A percentile compares a stretch with the other conserved stretches of the same genome.
These are phyloP conservation scores for Solanum habrochaites DNA, from an alignment of 257 asterid species.

Conservation along the genomic window DNA sequence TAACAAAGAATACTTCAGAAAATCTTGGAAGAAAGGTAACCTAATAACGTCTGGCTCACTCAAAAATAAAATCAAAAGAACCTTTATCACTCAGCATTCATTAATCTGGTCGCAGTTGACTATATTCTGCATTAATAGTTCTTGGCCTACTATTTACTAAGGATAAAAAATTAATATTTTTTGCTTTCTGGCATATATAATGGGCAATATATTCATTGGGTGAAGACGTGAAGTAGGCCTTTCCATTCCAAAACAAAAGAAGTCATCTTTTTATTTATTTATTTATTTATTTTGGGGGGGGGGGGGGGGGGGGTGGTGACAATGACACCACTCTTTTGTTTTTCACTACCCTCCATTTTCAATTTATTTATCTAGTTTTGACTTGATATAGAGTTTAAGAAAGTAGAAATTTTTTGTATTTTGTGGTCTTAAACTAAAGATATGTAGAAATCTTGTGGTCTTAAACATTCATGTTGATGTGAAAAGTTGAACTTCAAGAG, in stretches of 20 bases:
- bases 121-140: neutral
- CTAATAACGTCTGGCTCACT: neutral
- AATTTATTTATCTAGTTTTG: neutral
- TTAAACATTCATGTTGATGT: neutral
- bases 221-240: neutral
- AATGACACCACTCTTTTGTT: neutral
- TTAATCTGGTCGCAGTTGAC: neutral
- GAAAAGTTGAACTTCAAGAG: neutral
- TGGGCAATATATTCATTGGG: neutral
- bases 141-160: neutral
- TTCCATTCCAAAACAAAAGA: neutral
- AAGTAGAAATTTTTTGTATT: neutral
- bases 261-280: neutral
- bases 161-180: neutral
- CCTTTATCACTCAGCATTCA: neutral
- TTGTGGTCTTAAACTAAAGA: neutral
- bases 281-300: too few relatives aligned
- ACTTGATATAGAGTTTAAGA: neutral
- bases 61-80: neutral
- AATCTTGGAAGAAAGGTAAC: neutral
- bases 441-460: neutral
- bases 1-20: constrained; percentile 7
- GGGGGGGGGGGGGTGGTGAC: neutral
- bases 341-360: neutral
- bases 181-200: neutral